Evolutionary conservation across 2,329 filamentous ascomycete genomes (phyloP).

Genomic region (Lachnellula suecica): DNA sequence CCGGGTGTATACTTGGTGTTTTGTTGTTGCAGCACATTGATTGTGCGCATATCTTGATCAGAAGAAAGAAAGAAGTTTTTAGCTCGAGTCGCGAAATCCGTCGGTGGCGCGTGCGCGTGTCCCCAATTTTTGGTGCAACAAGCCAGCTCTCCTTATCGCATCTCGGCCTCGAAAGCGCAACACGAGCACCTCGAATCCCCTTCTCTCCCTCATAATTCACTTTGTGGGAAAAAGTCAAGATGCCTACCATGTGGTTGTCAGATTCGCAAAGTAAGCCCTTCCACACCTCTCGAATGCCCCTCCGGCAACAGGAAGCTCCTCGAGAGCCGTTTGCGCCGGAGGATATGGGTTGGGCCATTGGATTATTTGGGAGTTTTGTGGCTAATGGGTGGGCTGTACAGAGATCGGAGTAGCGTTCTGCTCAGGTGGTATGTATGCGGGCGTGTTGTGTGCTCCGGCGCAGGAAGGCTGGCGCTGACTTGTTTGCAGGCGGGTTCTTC

Average conservation of each 20-base stretch:
- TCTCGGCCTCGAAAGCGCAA: background rate
- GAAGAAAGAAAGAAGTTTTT: background rate
- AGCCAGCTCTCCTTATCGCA: constrained; percentile 14
- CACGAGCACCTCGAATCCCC: background rate
- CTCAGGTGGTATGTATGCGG: constrained; percentile 76
- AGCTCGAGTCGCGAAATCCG: background rate
- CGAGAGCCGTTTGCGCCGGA: constrained; percentile 22
- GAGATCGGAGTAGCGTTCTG: constrained; percentile 98
- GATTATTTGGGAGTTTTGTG: constrained; percentile 6
- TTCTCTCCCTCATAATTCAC: background rate
- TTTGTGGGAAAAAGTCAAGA: constrained; percentile 19
- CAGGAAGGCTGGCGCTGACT: constrained; percentile 15
- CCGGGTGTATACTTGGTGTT: constrained; percentile 1
- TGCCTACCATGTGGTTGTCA: constrained; percentile 82
- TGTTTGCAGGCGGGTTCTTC: constrained; percentile 80
- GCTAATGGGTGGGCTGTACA: constrained; percentile 41
- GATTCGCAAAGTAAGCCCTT: constrained; percentile 82
- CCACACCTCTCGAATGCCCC: background rate
- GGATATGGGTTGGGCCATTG: constrained; percentile 7
- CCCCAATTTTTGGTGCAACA: background rate
- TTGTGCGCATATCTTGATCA: background rate
- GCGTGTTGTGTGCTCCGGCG: constrained; percentile 5
- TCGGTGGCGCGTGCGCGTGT: constrained; percentile 3
- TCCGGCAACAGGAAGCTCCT: background rate
- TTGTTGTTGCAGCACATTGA: background rate